These are phyloP conservation scores for Penicillium verrucosum DNA, from an alignment of 2,329 filamentous ascomycete species.

Conservation along the genomic window DNA sequence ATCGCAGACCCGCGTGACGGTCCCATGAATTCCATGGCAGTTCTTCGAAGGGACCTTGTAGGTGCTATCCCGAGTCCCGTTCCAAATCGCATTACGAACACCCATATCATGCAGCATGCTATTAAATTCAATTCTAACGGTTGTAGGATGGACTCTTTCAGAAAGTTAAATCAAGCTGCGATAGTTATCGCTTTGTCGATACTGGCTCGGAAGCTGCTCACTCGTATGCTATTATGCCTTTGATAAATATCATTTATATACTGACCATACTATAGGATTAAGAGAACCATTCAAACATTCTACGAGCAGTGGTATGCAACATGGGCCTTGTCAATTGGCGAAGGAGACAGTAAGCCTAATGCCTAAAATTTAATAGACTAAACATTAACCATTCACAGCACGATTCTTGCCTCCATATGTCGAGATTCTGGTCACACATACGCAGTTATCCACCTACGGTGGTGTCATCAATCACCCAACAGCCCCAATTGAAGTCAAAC, in stretches of 20 bases:
- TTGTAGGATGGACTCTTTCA: conserved; percentile 33
- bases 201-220: conserved; percentile 34
- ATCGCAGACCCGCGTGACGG: conserved; percentile 66
- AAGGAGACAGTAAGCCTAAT: conserved; percentile 46
- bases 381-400: conserved; percentile 15
- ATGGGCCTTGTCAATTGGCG: conserved; percentile 59
- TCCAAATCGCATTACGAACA: neutral
- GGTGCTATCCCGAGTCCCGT: conserved; percentile 14
- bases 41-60: conserved; percentile 65
- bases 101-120: neutral
- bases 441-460: conserved; percentile 69
- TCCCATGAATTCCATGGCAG: conserved; percentile 68
- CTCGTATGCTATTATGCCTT: conserved; percentile 24
- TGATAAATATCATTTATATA: neutral
- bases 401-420: conserved; percentile 64
- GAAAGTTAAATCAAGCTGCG: conserved; percentile 37
- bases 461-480: conserved; percentile 73
- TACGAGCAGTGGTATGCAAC: conserved; percentile 64
- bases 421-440: conserved; percentile 70
- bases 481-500: conserved; percentile 65
- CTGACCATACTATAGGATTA: conserved; percentile 40
- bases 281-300: conserved; percentile 62
- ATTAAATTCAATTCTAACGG: neutral
- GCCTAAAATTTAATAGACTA: neutral
- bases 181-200: conserved; percentile 32